phyloP scores from a whole-genome alignment of 495 filamentous ascomycete species.

The Neohortaea acidophila region DNA sequence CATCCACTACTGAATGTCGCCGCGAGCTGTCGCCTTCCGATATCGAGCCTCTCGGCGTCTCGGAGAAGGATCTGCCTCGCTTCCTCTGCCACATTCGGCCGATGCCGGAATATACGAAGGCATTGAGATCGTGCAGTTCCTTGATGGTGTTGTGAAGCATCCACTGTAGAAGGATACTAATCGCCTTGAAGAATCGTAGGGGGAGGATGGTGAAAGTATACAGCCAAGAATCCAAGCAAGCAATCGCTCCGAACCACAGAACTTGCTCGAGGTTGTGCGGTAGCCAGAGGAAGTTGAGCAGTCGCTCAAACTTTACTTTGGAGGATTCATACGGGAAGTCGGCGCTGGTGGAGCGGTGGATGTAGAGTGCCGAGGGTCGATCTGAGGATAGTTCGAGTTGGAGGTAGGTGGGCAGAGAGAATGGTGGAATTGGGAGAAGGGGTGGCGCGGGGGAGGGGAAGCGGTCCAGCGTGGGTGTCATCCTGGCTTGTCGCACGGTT shows the following conservation, averaged over 20 bases:
- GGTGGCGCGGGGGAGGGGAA: conserved; percentile 48
- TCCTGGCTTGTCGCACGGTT: not conserved
- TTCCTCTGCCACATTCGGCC: conserved; percentile 58
- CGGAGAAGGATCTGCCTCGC: conserved; percentile 17
- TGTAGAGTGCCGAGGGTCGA: conserved; percentile 72
- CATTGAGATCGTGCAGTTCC: conserved; percentile 51
- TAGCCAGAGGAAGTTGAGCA: conserved; percentile 77
- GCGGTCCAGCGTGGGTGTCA: conserved; percentile 12
- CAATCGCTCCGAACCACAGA: conserved; percentile 71
- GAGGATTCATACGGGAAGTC: conserved; percentile 91
- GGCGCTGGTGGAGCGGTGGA: conserved; percentile 53
- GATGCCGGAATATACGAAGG: conserved; percentile 58
- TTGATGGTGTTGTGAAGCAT: conserved; percentile 48
- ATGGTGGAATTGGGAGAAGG: conserved; percentile 64
- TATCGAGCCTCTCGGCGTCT: conserved; percentile 23
- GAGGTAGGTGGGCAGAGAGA: conserved; percentile 75
- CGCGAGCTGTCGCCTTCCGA: conserved; percentile 2
- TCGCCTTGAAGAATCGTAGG: conserved; percentile 71
- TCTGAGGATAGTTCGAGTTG: conserved; percentile 76
- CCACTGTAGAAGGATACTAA: conserved; percentile 59
- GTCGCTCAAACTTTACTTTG: conserved; percentile 82
- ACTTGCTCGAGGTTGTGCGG: conserved; percentile 72
- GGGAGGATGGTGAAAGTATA: conserved; percentile 92
- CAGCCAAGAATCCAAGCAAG: conserved; percentile 93
- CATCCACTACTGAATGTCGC: not conserved